Evolutionary conservation across 2,329 filamentous ascomycete genomes (phyloP), one percentile per base, ranked within the genome.

Genomic region (Didymella pomorum): DNA sequence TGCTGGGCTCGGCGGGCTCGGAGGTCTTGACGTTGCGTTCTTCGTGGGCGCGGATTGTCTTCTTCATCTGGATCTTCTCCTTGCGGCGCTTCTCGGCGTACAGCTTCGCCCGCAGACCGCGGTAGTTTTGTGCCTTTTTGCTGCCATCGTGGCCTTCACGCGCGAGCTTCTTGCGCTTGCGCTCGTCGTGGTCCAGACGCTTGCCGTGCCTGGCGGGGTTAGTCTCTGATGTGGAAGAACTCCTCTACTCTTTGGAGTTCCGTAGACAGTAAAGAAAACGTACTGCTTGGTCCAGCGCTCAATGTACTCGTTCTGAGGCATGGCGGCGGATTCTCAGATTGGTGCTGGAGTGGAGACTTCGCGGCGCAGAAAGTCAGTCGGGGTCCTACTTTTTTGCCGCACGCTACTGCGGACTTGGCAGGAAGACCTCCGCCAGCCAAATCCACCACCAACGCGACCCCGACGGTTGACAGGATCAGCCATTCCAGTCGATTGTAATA

Each of bases 1-100:
- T 87, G 25, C 88, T 88, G 61, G 93, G 91, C 79, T 95, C 90
- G 70, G 89, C 86, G 66, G 90, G 88, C 54, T 89, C 88, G 29
- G 86, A 82, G 9, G 90, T 91, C 82, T 98, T 97, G 83, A 98
- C 88, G 75, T 97, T 96, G 80, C 92, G 89, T 83, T 97, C 92
- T 81, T 99, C 95, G 82, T 97, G 92, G 43, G 92, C 90, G 81
- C 91, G 92, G 86, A 99, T 78, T 52, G 71, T 72, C 71, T 79
- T 74, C 70, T 79, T 79, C 76, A 79, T 77, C 68, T 78, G 76
- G 43, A 79, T 79, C 75, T 99, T 99, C 84, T 99, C 93, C 78
- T 93, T 90, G 82, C 93, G 91, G 25, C 95, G 87, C 84, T 93
- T 92, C 86, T 98, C 89, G 79, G 94, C 90, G 82, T 95, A 89